Conservation (phyloP, 2,329 filamentous ascomycete genomes). For the Apiospora kogelbergensis region DNA sequence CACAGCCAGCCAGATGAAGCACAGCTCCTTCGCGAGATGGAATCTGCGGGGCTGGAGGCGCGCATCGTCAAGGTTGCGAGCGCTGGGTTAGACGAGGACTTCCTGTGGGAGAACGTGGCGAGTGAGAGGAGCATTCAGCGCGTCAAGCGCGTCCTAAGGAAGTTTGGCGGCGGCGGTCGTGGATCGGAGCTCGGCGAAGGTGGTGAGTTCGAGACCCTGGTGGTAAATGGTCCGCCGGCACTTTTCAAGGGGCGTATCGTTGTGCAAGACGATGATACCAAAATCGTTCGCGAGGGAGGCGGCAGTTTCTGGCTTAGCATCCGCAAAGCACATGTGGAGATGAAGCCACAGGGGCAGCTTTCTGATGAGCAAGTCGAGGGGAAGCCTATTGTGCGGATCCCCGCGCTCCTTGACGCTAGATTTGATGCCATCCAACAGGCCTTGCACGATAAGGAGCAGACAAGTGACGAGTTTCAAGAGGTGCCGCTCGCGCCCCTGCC, state of each 20-base stretch:
- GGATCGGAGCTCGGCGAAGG: constrained; percentile 87
- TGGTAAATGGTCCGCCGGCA: constrained; percentile 71
- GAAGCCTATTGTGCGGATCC: constrained; percentile 48
- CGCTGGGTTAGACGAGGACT: constrained; percentile 77
- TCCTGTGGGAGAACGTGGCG: constrained; percentile 80
- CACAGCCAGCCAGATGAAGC: constrained; percentile 42
- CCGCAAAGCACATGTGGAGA: constrained; percentile 51
- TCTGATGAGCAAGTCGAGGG: constrained; percentile 14
- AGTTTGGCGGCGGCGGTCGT: constrained; percentile 64
- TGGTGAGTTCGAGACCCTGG: constrained; percentile 93
- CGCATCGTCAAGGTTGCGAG: constrained; percentile 93
- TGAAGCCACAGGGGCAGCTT: constrained; percentile 31
- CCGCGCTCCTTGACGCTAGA: constrained; percentile 64
- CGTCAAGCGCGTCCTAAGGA: constrained; percentile 54
- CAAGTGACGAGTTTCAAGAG: background rate
- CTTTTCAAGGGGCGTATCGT: constrained; percentile 73
- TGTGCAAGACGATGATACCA: constrained; percentile 54
- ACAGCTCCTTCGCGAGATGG: constrained; percentile 79
- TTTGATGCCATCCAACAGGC: constrained; percentile 48
- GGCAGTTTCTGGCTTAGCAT: constrained; percentile 75
- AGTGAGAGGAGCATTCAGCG: constrained; percentile 47
- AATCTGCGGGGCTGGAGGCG: constrained; percentile 73
- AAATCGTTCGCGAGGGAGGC: constrained; percentile 65
- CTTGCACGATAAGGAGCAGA: constrained; percentile 20
- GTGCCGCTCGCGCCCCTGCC: constrained; percentile 9